Evolutionary conservation across 2,329 filamentous ascomycete genomes (phyloP).

Genomic region (Paraphaeosphaeria sporulosa): DNA sequence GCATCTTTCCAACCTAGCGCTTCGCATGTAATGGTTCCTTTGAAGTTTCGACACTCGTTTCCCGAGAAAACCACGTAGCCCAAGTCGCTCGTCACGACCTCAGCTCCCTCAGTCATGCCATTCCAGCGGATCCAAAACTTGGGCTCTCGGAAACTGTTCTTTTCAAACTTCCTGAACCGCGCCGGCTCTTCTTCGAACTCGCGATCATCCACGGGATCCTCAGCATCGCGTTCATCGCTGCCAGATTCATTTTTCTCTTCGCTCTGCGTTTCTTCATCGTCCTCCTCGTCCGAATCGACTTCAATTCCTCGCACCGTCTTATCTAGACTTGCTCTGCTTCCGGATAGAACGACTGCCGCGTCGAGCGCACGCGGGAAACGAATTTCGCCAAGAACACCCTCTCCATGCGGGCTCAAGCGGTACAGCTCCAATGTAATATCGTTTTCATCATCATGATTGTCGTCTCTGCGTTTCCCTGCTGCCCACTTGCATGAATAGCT

Average conservation of each 20-base stretch:
- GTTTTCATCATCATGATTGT: conserved; percentile 1
- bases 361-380: conserved; percentile 24
- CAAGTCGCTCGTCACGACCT: conserved; percentile 18
- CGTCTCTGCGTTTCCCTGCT: conserved; percentile 23
- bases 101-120: conserved; percentile 14
- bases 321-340: conserved; percentile 25
- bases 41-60: conserved; percentile 34
- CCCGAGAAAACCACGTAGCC: conserved; percentile 34
- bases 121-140: conserved; percentile 39
- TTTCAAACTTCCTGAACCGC: conserved; percentile 34
- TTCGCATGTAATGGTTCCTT: conserved; percentile 30
- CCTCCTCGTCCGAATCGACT: background rate
- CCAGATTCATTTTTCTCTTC: conserved; percentile 6
- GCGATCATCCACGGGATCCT: background rate
- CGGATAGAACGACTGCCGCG: conserved; percentile 27
- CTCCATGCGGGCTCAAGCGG: conserved; percentile 26
- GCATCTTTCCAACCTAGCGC: conserved; percentile 31
- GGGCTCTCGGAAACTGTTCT: conserved; percentile 36
- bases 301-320: conserved; percentile 16
- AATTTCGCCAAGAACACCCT: conserved; percentile 30
- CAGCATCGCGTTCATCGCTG: background rate
- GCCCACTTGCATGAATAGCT: conserved; percentile 33
- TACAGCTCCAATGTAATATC: conserved; percentile 28
- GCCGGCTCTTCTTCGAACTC: background rate
- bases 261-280: background rate